Evolutionary conservation across 306 rosid genomes (phyloP).

Genomic region (Macrotyloma uniflorum): DNA sequence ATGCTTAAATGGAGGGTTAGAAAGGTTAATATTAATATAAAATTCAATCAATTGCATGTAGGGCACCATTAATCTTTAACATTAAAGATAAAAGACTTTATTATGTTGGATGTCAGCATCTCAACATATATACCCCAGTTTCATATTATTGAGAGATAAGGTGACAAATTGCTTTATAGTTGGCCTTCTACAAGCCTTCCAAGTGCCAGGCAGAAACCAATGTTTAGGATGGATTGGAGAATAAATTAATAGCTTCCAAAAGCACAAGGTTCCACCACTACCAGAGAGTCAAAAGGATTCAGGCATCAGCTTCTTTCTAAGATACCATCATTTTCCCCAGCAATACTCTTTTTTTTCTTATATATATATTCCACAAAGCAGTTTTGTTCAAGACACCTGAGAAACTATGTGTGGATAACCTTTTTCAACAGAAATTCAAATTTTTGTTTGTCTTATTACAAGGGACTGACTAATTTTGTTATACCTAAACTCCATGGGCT

Average conservation of each 20-base stretch:
- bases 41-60: not conserved
- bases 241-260: not conserved
- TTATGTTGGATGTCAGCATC: not conserved
- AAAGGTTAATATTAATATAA: not conserved
- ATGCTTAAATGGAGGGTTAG: not conserved
- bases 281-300: not conserved
- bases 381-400: too few species aligned
- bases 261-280: not conserved
- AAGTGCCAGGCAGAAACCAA: not conserved
- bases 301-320: not conserved
- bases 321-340: not conserved
- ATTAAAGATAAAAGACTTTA: slow-evolving; percentile 1
- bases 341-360: not conserved
- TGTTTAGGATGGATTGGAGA: not conserved
- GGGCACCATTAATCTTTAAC: not conserved
- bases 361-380: too few species aligned
- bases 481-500: too few species aligned
- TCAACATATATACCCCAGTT: not conserved
- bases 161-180: not conserved
- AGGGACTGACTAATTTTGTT: too few species aligned
- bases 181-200: not conserved
- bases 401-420: too few species aligned
- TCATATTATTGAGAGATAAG: not conserved
- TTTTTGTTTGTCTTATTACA: too few species aligned
- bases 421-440: too few species aligned